Conservation (phyloP, 768 basidiomycete species). For the Kwoniella dejecticola region DNA sequence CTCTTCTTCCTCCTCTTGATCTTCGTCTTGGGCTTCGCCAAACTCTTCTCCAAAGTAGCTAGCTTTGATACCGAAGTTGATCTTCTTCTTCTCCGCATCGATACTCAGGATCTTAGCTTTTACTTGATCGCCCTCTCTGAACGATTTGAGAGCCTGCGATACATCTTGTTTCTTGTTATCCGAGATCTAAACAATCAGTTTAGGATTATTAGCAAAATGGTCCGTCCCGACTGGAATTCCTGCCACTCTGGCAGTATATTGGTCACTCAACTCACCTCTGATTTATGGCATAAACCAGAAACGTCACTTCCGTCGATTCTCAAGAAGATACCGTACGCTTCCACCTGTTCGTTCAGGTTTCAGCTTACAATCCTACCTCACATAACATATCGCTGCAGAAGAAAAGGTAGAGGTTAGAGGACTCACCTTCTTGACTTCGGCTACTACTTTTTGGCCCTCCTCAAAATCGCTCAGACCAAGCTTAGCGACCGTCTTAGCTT, state of each 20-base stretch:
- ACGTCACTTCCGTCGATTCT: conserved; percentile 81
- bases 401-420: too few relatives aligned
- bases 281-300: conserved; percentile 90
- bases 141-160: conserved; percentile 71
- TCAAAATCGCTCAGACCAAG: conserved; percentile 61
- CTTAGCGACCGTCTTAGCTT: conserved; percentile 41
- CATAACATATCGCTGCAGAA: too few relatives aligned
- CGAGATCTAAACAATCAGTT: conserved; percentile 66
- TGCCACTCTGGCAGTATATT: too few relatives aligned
- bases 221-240: too few relatives aligned
- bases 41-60: conserved; percentile 74
- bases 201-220: conserved; percentile 6
- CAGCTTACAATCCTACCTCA: too few relatives aligned
- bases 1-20: conserved; percentile 39
- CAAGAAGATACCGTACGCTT: conserved; percentile 90
- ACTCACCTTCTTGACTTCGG: conserved; percentile 66
- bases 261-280: conserved; percentile 65
- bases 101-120: conserved; percentile 74
- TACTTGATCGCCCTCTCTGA: conserved; percentile 83
- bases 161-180: conserved; percentile 84
- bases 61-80: conserved; percentile 81
- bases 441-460: conserved; percentile 78
- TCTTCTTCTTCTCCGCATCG: conserved; percentile 74
- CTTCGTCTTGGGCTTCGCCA: conserved; percentile 56
- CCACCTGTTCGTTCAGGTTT: too few relatives aligned